These are phyloP conservation scores for Cladosporium halotolerans DNA, from an alignment of 2,329 filamentous ascomycete genomes.

Conservation along the genomic window DNA sequence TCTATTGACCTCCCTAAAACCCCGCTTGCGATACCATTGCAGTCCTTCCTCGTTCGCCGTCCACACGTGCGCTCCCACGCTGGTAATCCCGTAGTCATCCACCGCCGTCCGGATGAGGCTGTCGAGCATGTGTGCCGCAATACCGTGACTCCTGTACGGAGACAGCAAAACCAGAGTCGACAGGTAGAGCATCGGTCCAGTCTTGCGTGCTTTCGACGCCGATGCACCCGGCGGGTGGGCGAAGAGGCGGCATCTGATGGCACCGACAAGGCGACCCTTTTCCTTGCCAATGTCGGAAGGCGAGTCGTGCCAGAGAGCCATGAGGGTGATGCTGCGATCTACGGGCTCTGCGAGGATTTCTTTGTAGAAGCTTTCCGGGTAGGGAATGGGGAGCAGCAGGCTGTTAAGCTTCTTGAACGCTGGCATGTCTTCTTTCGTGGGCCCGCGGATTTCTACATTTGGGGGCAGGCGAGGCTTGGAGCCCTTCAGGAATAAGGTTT, in stretches of 20 bases:
- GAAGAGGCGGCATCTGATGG: slow-evolving; percentile 43
- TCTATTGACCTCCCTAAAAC: slow-evolving; percentile 47
- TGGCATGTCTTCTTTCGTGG: slow-evolving; percentile 49
- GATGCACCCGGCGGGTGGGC: slow-evolving; percentile 15
- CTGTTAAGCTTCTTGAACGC: slow-evolving; percentile 53
- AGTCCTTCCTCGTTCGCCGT: slow-evolving; percentile 55
- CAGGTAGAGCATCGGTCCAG: slow-evolving; percentile 48
- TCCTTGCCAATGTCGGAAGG: slow-evolving; percentile 18
- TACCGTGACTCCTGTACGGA: slow-evolving; percentile 52
- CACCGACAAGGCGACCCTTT: slow-evolving; percentile 39
- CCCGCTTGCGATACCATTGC: slow-evolving; percentile 54
- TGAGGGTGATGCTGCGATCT: slow-evolving; percentile 49
- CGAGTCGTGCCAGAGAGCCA: slow-evolving; percentile 52
- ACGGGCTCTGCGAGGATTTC: slow-evolving; percentile 52
- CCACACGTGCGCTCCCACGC: slow-evolving; percentile 59
- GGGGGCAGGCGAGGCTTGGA: slow-evolving; percentile 31
- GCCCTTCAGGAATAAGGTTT: slow-evolving; percentile 8
- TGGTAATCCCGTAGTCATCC: slow-evolving; percentile 44
- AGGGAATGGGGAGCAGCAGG: slow-evolving; percentile 55
- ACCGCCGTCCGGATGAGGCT: slow-evolving; percentile 32
- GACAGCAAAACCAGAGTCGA: slow-evolving; percentile 55
- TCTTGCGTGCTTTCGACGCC: slow-evolving; percentile 1
- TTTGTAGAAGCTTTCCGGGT: slow-evolving; percentile 55
- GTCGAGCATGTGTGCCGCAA: slow-evolving; percentile 50
- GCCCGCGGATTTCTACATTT: slow-evolving; percentile 48